Evolutionary conservation across 2,329 filamentous ascomycete species (phyloP), one percentile per base, ranked within the genome.

Genomic region (Alternaria sp.): DNA sequence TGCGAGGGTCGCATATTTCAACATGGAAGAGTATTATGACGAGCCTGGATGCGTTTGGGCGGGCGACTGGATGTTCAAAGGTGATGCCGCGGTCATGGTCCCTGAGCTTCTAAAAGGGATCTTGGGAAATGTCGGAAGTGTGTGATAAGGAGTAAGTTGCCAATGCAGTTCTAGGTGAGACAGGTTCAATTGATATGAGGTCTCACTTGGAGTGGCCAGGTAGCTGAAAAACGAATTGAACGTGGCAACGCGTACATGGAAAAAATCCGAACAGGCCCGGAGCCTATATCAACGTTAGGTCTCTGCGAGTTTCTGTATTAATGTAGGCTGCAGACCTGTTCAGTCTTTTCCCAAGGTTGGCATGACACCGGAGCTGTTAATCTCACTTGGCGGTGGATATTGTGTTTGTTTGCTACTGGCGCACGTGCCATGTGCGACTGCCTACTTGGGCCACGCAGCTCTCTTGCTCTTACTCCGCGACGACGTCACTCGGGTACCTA

Each of bases 61-160:
- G 1, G 73, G 77, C 1, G 87, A 89, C 73, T 89, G 87, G 83
- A 83, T 87, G 66, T 89, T 89, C 72, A 78, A 85, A 50, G 87
- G 87, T 13, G 47, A 30, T 50, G 47, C 47, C 0, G 87, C 89
- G 85, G 86, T 0, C 80, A 85, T 67, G 10, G 30, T 40, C 3
- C 30, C 50, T n/a, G 28, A 40, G 32, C 81, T 88, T 52, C 70
- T 70, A 23, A 68, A 67, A 46, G 65, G 61, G 12, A 53, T 63
- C 19, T 50, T 68, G 6, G 59, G 59, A 23, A 53, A 46, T 11
- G 17, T 19, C n/a, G 47, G 26, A 50, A 2, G 25, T 4, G n/a
- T 50, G 6, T 30, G 47, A 50, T 13, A 13, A 17, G 23, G 25
- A 30, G n/a, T 9, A 13, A n/a, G 5, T 30, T 30, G 26, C 8